Conservation (phyloP, 805 yeast species). For the Hanseniaspora lindneri region DNA sequence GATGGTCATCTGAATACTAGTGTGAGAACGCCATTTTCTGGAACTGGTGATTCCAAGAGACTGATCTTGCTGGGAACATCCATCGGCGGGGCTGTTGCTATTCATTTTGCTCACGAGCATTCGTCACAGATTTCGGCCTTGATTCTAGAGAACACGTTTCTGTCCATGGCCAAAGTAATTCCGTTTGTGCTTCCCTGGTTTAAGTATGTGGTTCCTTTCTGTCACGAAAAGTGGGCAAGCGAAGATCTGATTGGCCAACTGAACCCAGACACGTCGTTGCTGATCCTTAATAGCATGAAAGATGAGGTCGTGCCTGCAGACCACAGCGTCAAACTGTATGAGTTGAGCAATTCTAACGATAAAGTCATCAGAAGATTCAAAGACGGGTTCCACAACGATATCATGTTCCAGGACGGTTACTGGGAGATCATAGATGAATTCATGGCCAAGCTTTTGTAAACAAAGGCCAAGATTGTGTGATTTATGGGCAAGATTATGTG, state of each 20-base stretch:
- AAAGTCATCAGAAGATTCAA: constrained; percentile 48
- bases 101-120: constrained; percentile 59
- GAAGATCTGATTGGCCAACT: constrained; percentile 45
- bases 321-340: constrained; percentile 57
- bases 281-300: constrained; percentile 57
- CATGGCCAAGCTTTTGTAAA: no score
- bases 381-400: constrained; percentile 70
- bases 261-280: constrained; percentile 46
- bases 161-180: constrained; percentile 57
- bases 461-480: no score
- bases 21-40: no score
- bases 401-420: constrained; percentile 60
- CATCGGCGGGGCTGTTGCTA: constrained; percentile 88
- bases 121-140: constrained; percentile 45
- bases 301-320: constrained; percentile 89
- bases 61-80: constrained; percentile 76
- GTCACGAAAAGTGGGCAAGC: constrained; percentile 76
- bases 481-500: no score
- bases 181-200: constrained; percentile 66
- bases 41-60: no score
- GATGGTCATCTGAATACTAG: no score
- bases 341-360: constrained; percentile 37
- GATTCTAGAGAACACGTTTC: constrained; percentile 76
- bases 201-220: constrained; percentile 42
- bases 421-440: constrained; percentile 61